Percentiles rank a stretch among this genome's conserved stretches.
phyloP scores from a whole-genome alignment of 257 asterid genomes.

The Craterostigma plantagineum region DNA sequence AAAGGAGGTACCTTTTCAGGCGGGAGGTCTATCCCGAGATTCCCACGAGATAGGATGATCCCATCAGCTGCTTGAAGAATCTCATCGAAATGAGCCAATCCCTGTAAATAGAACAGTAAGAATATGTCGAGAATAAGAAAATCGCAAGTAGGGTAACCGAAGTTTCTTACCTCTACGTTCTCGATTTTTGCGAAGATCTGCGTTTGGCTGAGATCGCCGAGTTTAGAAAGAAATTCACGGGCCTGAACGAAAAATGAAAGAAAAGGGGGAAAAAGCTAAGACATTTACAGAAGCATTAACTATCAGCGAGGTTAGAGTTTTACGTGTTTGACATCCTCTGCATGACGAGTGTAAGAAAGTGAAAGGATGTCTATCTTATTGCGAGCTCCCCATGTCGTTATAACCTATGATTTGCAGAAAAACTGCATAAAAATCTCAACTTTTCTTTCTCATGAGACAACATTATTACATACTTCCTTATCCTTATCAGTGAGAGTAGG shows the following conservation, averaged over 20 bases:
- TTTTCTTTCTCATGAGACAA: no score
- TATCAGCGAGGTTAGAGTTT: conserved; percentile 4
- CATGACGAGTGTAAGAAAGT: conserved; percentile 69
- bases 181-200: conserved; percentile 78
- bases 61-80: conserved; percentile 93
- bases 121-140: neutral
- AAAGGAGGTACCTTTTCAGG: conserved; percentile 64
- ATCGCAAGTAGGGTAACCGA: neutral
- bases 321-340: conserved; percentile 82
- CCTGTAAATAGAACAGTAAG: conserved; percentile 21
- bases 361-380: conserved; percentile 88
- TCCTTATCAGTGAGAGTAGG: conserved; percentile 84
- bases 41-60: conserved; percentile 89
- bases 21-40: conserved; percentile 91
- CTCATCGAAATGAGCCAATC: conserved; percentile 77
- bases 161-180: conserved; percentile 54
- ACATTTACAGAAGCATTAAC: neutral
- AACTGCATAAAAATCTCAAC: no score
- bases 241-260: conserved; percentile 30
- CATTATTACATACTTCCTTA: conserved; percentile 47
- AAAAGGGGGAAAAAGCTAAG: neutral
- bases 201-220: conserved; percentile 49
- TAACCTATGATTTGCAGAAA: conserved; percentile 24
- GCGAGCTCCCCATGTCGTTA: conserved; percentile 83
- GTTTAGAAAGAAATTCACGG: conserved; percentile 59